Percentiles rank a stretch among this genome's conserved stretches.
These are phyloP conservation scores for Fagopyrum tataricum DNA, from an alignment of 148 eudicot species.

Conservation along the genomic window DNA sequence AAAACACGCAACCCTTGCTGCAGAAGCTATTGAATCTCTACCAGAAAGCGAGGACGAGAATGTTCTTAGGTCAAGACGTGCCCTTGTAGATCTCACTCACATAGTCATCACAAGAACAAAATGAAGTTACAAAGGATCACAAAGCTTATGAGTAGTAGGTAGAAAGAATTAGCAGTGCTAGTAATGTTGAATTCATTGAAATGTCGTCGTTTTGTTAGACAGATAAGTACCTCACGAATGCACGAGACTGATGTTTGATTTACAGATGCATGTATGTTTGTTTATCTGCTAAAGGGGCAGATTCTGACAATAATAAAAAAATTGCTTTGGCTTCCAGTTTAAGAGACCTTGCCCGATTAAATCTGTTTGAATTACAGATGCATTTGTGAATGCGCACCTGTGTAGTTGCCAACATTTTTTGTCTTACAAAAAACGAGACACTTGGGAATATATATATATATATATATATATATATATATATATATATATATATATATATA, in stretches of 20 bases:
- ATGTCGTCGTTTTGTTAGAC: background rate
- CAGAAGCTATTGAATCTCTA: conserved; percentile 68
- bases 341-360: no score
- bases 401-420: no score
- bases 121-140: conserved; percentile 19
- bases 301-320: background rate
- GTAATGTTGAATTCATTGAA: background rate
- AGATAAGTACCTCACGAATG: background rate
- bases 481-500: no score
- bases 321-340: background rate
- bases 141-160: background rate
- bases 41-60: conserved; percentile 68
- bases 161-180: background rate
- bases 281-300: background rate
- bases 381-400: no score
- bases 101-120: conserved; percentile 80
- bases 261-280: background rate
- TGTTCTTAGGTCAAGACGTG: conserved; percentile 72
- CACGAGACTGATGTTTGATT: background rate
- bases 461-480: no score
- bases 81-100: conserved; percentile 75
- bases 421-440: no score
- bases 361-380: no score
- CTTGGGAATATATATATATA: no score
- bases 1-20: conserved; percentile 72